Base-by-base conservation (phyloP, 2,329 filamentous ascomycete genomes). In the Cladophialophora immunda region DNA sequence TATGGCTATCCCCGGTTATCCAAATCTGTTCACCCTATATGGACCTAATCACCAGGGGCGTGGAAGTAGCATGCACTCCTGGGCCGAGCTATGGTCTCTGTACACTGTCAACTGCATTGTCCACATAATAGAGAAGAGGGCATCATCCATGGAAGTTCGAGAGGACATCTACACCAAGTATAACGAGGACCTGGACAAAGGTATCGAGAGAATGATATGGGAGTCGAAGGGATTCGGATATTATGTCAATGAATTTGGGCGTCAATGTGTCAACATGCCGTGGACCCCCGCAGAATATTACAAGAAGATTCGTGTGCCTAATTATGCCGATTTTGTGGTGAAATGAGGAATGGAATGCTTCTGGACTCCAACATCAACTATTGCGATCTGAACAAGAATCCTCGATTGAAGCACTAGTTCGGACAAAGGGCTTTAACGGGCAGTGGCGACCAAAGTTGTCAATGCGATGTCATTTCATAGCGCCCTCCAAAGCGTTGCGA, bases 281-380 rank as follows among this genome's bases (percentile, higher is more conserved):
- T 62, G 58, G 58, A 62, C 58, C 13, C 32, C 25, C 4, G 25
- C 34, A 1, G 32, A 62, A 8, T 62, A 54, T 19, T 29, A 53
- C 6, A 4, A 25, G 11, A 30, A 54, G 45, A 45, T 62, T 2
- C 30, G 30, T 11, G 15, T 2, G n/a, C 27, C 38, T 19, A 53
- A 62, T 19, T 25, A 9, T 7, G 41, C 29, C 19, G 78, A 80
- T 55, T 78, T 87, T 30, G 36, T n/a, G n/a, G n/a, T n/a, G n/a
- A n/a, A n/a, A n/a, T n/a, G n/a, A n/a, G n/a, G n/a, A n/a, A n/a
- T n/a, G n/a, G n/a, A n/a, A n/a, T n/a, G n/a, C n/a, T n/a, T n/a
- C n/a, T n/a, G n/a, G n/a, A n/a, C n/a, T n/a, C n/a, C n/a, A n/a
- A n/a, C n/a, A n/a, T n/a, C n/a, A n/a, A n/a, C n/a, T n/a, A n/a